phyloP scores from a whole-genome alignment of 164 flowering plant species.

The Berberis vulgaris region DNA sequence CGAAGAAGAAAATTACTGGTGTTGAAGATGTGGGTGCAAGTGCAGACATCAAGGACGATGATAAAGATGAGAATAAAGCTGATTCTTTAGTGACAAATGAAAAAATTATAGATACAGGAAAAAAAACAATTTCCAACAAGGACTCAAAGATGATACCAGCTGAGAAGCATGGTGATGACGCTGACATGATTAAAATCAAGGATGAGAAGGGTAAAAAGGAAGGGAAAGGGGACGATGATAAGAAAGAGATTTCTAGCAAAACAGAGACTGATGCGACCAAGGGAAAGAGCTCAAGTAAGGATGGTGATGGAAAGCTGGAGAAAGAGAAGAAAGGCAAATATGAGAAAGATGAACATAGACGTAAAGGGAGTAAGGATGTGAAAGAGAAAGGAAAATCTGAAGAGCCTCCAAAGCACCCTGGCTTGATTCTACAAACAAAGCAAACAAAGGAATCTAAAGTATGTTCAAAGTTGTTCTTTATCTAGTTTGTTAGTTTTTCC shows the following conservation, averaged over 20 bases:
- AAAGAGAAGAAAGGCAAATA: slow-evolving; percentile 15
- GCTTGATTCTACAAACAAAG: slow-evolving; percentile 68
- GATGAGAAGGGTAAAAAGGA: slow-evolving; percentile 24
- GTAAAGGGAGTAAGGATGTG: slow-evolving; percentile 37
- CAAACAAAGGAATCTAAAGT: slow-evolving; percentile 63
- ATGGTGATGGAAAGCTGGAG: slow-evolving; percentile 26
- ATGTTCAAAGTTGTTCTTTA: slow-evolving; percentile 15
- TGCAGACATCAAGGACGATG: slow-evolving; percentile 15
- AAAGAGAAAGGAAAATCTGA: slow-evolving; percentile 60
- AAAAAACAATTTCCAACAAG: slow-evolving; percentile 11
- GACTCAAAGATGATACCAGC: slow-evolving; percentile 13
- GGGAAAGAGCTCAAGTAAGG: slow-evolving; percentile 30
- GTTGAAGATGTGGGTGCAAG: slow-evolving; percentile 1
- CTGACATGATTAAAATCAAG: slow-evolving; percentile 17
- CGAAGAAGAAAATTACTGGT: slow-evolving; percentile 10
- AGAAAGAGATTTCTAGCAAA: slow-evolving; percentile 8
- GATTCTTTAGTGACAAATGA: slow-evolving; percentile 15
- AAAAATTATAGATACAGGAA: slow-evolving; percentile 17
- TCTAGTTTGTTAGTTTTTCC: no score
- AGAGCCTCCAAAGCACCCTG: slow-evolving; percentile 82
- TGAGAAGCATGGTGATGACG: slow-evolving; percentile 21
- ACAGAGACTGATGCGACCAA: slow-evolving; percentile 20
- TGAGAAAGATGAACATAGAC: slow-evolving; percentile 38
- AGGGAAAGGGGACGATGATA: slow-evolving; percentile 17
- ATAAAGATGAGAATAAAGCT: background rate